These are phyloP conservation scores for Musa balbisiana DNA, from an alignment of 202 grass and related monocot species.

Conservation along the genomic window DNA sequence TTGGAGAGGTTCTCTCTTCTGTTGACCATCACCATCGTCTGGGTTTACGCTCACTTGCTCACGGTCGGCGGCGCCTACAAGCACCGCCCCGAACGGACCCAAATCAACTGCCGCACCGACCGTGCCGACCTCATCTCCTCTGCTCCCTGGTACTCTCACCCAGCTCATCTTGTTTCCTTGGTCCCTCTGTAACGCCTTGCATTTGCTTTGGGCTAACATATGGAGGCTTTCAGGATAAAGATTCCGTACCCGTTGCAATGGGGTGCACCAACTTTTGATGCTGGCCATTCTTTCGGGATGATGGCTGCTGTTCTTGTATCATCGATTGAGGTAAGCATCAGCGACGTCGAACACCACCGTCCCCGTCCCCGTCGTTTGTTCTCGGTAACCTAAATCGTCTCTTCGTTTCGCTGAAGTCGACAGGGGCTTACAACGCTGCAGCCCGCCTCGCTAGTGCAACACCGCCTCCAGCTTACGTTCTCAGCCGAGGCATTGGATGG, in stretches of 20 bases:
- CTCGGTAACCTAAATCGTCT: slow-evolving; percentile 17
- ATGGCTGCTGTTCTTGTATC: slow-evolving; percentile 93
- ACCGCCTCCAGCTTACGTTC: slow-evolving; percentile 79
- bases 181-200: not conserved
- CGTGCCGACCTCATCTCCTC: slow-evolving; percentile 88
- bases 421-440: slow-evolving; percentile 89
- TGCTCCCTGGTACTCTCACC: slow-evolving; percentile 62
- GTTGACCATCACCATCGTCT: slow-evolving; percentile 58
- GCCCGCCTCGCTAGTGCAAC: slow-evolving; percentile 89
- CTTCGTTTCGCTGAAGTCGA: slow-evolving; percentile 50
- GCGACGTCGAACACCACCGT: not conserved
- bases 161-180: not conserved
- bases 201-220: not conserved
- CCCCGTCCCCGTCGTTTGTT: not conserved
- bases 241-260: slow-evolving; percentile 93
- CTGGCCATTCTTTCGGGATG: slow-evolving; percentile 94
- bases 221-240: slow-evolving; percentile 57
- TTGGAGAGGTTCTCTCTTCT: slow-evolving; percentile 91
- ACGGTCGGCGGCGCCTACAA: slow-evolving; percentile 80
- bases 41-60: slow-evolving; percentile 85
- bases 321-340: slow-evolving; percentile 56
- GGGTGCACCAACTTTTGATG: slow-evolving; percentile 88
- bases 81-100: slow-evolving; percentile 47
- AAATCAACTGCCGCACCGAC: slow-evolving; percentile 84
- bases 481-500: slow-evolving; percentile 95